Evolutionary conservation across 2,329 filamentous ascomycete genomes (phyloP), one percentile per base, ranked within the genome.

Genomic region (Aschersonia sp.): DNA sequence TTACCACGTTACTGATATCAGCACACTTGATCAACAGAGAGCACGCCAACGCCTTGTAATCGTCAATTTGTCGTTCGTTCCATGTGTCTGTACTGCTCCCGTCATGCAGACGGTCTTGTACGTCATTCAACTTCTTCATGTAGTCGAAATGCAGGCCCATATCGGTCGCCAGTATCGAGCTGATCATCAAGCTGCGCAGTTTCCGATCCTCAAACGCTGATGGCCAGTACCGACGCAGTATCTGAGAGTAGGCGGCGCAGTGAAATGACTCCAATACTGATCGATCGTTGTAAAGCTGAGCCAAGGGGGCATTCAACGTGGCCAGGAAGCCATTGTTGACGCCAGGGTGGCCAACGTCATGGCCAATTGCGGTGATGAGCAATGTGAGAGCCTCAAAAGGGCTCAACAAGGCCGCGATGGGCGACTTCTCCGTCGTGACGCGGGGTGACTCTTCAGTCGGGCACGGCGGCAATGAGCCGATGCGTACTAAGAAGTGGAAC

Each of bases 61-160:
- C 84, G 51, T 92, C 82, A 9, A 83, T 62, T 55, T 84, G 76
- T 54, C 89, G 84, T 4, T 77, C 78, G 51, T 82, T 84, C 89
- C 88, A 96, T 6, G 77, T 77, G 49, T 87, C 80, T 4, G 78
- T 76, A 45, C 72, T 74, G 48, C 80, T 72, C 55, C 80, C 82
- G 40, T 79, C 78, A 41, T 80, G 74, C 9, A 94, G 73, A 61
- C 85, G 89, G 51, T 84, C 78, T 63, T 95, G 88, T 46, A 94
- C 66, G 52, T 83, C 81, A n/a, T 78, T 80, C 41, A 97, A 71
- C 61, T 84, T 85, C 59, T 83, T 82, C 89, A 97, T 97, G 64
- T 96, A 98, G 58, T 94, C 89, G 57, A 94, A 94, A 65, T 98
- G 92, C 5, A 95, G 68, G 5, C 89, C 89, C 92, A 98, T 98